Evolutionary conservation across 495 filamentous ascomycete genomes (phyloP), one percentile per base, ranked within the genome.

Genomic region (Neurospora sublineolata): DNA sequence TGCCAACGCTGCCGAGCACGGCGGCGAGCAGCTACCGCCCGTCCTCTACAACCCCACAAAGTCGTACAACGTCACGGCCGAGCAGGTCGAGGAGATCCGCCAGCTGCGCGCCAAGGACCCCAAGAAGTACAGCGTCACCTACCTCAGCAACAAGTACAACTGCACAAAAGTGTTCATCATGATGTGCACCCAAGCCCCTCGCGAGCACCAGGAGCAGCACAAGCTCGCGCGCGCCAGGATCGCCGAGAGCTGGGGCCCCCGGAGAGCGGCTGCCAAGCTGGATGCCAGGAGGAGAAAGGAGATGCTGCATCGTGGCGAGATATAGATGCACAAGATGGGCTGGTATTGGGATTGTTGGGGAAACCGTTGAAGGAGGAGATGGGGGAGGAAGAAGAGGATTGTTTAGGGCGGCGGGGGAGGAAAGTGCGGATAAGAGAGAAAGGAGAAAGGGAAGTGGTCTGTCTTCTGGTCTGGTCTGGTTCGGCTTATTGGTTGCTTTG

Each of bases 51-150:
- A 69, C 3, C 12, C 14, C 5, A 44, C 41, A 23, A 73, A 71
- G 40, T 70, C 16, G 75, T 94, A 97, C 79, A 91, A 97, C 82
- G 83, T 99, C 68, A 92, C 84, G 8, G 80, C 80, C 37, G 84
- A 86, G 71, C 88, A 98, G 75, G 87, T 98, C 64, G 87, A 86
- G 68, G 92, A 96, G 84, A 95, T 97, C 75, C 87, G 91, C 70
- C 78, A 78, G 71, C 85, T 97, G 76, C 87, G 92, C 71, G 76
- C 79, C 33, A 79, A 80, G 69, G 90, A 97, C 79, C 92, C 92
- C 0, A 83, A 86, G 72, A 84, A 77, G 46, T 95, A 93, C 93
- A 93, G 89, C 74, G 86, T 91, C 70, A 82, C 79, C 70, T 86
- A 82, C 77, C 82, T 97, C 71, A 91, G 93, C 42, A 84, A 87